Base-by-base conservation (phyloP, 371 early-diverging fungal species). In the Syncephalastrum contaminatum region DNA sequence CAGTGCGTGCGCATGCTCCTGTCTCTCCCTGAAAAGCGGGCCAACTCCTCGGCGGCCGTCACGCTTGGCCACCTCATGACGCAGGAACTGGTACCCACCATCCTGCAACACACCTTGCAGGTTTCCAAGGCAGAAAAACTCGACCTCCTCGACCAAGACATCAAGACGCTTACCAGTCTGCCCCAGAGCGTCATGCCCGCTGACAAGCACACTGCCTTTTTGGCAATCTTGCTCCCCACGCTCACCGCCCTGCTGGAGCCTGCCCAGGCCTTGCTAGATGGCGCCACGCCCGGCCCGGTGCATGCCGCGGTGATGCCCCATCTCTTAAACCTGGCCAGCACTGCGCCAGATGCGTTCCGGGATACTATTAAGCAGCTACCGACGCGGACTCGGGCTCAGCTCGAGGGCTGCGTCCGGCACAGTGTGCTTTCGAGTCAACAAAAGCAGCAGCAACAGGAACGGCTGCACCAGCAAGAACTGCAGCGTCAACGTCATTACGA, bases 1-100 rank as follows among this genome's bases (percentile, higher is more conserved):
- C 82, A 81, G 54, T 79, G 80, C 36, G 51, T 70, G n/a, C 73
- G 82, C 8, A 81, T 72, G 10, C 55, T 81, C 40, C 58, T 79
- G 10, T 58, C 58, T 15, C 43, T 79, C n/a, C 67, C 80, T 4
- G 73, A 72, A 48, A 75, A 74, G 42, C 72, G 67, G 44, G 54
- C 49, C 40, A 58, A 49, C 36, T 30, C 64, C 1, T 51, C 60
- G 2, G 46, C 67, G 18, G 47, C 72, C 10, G 58, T 59, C 16
- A 45, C 58, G 7, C 39, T 81, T 4, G 74, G 75, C 19, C 63
- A 69, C 39, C 40, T 47, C 12, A 57, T 73, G 18, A 54, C 63
- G 4, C 70, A 63, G 27, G 47, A 54, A 2, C 44, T 70, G 6
- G 58, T 81, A 24, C 66, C 82, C 8, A 59, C 59, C 30, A 44